Conservation (phyloP, 768 basidiomycete genomes). For the Candolleomyces aberdarensis region DNA sequence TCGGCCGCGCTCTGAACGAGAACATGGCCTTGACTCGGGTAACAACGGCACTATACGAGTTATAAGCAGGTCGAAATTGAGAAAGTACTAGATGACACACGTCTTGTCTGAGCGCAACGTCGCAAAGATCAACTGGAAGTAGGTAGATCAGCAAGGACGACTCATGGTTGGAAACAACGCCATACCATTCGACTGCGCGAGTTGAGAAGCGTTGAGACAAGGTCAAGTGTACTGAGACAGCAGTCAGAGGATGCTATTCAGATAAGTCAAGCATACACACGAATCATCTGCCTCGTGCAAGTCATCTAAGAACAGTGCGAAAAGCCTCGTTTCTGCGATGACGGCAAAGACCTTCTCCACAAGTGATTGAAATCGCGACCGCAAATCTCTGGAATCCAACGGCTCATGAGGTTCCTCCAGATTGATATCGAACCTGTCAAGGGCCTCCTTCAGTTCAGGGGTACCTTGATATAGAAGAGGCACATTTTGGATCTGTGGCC, state of each 20-base stretch:
- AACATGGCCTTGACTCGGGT: conserved; percentile 58
- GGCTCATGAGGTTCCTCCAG: conserved; percentile 51
- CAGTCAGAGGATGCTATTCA: conserved; percentile 1
- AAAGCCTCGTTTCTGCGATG: conserved; percentile 64
- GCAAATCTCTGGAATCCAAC: conserved; percentile 55
- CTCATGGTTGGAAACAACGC: neutral
- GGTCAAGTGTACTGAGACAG: conserved; percentile 54
- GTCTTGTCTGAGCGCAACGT: conserved; percentile 56
- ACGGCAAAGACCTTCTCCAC: conserved; percentile 69
- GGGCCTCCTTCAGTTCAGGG: conserved; percentile 64
- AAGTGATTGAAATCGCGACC: conserved; percentile 67
- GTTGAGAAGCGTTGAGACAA: conserved; percentile 61
- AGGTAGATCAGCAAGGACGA: conserved; percentile 2
- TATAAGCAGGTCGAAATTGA: neutral
- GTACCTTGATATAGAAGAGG: conserved; percentile 70
- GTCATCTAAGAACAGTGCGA: conserved; percentile 72
- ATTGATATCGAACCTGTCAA: conserved; percentile 51
- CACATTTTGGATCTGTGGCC: conserved; percentile 67
- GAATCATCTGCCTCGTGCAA: conserved; percentile 74
- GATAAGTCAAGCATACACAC: conserved; percentile 26
- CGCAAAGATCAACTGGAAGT: conserved; percentile 55
- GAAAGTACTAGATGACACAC: conserved; percentile 24
- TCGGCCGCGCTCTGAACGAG: conserved; percentile 50
- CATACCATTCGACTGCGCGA: conserved; percentile 64
- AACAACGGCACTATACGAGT: conserved; percentile 36